Evolutionary conservation across 768 basidiomycete species (phyloP), one percentile per base, ranked within the genome.

Genomic region (Baorangia bicolor): DNA sequence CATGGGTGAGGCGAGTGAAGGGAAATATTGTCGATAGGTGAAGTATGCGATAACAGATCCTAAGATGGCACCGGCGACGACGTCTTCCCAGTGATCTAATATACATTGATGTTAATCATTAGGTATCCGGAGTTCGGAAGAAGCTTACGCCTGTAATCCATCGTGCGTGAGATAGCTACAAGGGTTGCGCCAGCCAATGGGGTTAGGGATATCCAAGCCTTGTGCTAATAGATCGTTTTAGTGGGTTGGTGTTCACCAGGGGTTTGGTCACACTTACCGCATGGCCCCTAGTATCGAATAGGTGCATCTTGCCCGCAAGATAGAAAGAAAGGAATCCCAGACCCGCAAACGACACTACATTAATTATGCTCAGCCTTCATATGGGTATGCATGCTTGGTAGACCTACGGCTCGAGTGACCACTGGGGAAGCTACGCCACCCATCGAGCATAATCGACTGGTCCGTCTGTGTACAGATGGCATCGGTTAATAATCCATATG

Each of bases 61-160:
- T 9, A 98, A 76, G 28, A 87, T 50, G 3, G 86, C 81, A 6
- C 95, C 94, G 2, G 90, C 83, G 10, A 92, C 65, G 40, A 97
- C 90, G 61, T 99, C 96, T 6, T 92, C 85, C 90, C 92, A 94
- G 69, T 96, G 93, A 71, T 96, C 90, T 92, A 58, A 31, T 34
- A 45, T 53, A 30, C 49, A 50, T 10, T 34, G 21, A 21, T 18
- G 27, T 50, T 49, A 51, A 47, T 47, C 21, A 57, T 55, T 13
- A 37, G 39, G 5, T 44, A 52, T 37, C 65, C 48, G 51, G 63
- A 57, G 16, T 25, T 18, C 9, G n/a, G 30, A 33, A 14, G 14
- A 48, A 49, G 9, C 52, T 21, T 64, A 91, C 89, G 93, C 54
- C 94, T 82, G 62, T 88, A 88, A 72, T 96, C 94, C 90, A 95